Conservation (phyloP, 768 basidiomycete species). For the button mushroom (Agaricus bisporus) region DNA sequence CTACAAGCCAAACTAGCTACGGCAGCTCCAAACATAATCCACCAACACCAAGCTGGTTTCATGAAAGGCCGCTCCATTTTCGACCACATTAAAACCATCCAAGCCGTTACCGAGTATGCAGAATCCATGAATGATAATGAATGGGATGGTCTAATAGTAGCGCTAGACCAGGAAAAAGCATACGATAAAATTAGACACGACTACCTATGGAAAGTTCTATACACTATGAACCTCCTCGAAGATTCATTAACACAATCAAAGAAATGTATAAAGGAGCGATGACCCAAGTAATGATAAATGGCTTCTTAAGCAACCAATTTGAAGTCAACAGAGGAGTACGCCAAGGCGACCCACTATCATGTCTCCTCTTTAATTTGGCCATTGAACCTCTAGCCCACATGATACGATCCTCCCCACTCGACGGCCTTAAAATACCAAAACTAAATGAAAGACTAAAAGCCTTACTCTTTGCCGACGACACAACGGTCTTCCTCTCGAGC, state of each 20-base stretch:
- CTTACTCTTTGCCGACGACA: slow-evolving; percentile 34
- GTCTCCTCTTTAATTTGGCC: slow-evolving; percentile 27
- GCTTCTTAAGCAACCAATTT: slow-evolving; percentile 18
- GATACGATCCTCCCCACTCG: slow-evolving; percentile 21
- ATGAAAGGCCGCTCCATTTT: slow-evolving; percentile 21
- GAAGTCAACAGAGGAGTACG: slow-evolving; percentile 22
- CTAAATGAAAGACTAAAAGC: slow-evolving; percentile 16
- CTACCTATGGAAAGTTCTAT: slow-evolving; percentile 23
- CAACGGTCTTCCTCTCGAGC: slow-evolving; percentile 11
- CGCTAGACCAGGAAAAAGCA: slow-evolving; percentile 33
- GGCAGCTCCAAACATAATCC: slow-evolving; percentile 16
- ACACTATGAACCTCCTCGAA: slow-evolving; percentile 17
- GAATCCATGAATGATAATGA: slow-evolving; percentile 14
- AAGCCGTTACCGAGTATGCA: slow-evolving; percentile 18
- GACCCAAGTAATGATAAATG: slow-evolving; percentile 30
- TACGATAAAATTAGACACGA: slow-evolving; percentile 29
- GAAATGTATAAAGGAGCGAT: slow-evolving; percentile 23
- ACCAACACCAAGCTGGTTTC: slow-evolving; percentile 32
- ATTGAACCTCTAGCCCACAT: slow-evolving; percentile 27
- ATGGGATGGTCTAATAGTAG: slow-evolving; percentile 20
- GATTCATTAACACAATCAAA: slow-evolving; percentile 22
- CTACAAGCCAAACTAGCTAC: slow-evolving; percentile 14
- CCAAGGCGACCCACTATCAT: slow-evolving; percentile 33
- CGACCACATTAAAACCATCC: slow-evolving; percentile 24
- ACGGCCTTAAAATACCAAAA: slow-evolving; percentile 18